Conservation (phyloP, 257 asterid species). For the Nicotiana sylvestris region DNA sequence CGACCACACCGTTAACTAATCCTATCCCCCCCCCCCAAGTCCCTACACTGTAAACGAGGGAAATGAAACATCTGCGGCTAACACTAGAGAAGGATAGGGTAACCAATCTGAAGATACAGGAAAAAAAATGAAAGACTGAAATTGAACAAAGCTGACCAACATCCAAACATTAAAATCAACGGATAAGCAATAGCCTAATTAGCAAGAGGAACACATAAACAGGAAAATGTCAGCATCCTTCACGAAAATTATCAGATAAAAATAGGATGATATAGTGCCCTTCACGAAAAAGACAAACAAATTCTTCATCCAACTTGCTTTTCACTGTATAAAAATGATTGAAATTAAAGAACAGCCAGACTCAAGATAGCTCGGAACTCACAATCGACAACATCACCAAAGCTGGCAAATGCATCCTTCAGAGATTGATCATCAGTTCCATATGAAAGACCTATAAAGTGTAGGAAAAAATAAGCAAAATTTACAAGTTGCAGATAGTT, state of each 20-base stretch:
- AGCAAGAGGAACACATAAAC: background rate
- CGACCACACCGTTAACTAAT: background rate
- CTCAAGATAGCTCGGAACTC: background rate
- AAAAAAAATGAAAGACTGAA: background rate
- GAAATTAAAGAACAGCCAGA: background rate
- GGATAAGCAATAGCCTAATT: background rate
- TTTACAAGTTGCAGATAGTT: background rate
- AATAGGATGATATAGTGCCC: background rate
- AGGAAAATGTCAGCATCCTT: background rate
- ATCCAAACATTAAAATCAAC: background rate
- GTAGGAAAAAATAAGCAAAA: background rate
- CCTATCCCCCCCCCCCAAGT: background rate
- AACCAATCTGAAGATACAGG: background rate
- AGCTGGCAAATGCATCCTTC: constrained; percentile 65
- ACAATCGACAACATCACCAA: constrained; percentile 57
- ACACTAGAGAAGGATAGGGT: background rate
- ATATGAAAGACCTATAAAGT: constrained; percentile 58
- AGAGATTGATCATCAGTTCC: constrained; percentile 55
- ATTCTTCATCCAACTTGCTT: background rate
- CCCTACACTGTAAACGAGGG: background rate
- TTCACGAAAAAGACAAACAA: background rate
- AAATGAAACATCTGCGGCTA: background rate
- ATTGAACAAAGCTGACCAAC: background rate
- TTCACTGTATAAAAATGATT: background rate
- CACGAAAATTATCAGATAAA: background rate